These are phyloP conservation scores for Daldinia caldariorum DNA, from an alignment of 495 filamentous ascomycete genomes.

Conservation along the genomic window DNA sequence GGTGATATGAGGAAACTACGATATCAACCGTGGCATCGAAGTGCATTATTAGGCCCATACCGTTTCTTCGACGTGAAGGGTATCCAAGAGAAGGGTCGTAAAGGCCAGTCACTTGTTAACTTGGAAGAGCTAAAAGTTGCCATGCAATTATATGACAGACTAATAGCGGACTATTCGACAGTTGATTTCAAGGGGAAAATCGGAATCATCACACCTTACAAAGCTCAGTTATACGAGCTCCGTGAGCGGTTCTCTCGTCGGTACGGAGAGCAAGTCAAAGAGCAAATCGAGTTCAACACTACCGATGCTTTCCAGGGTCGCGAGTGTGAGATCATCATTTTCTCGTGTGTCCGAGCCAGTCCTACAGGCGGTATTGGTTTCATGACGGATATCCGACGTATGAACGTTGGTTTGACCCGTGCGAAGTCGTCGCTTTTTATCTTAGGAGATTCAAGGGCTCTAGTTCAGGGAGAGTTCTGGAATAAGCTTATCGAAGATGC, in stretches of 20 bases:
- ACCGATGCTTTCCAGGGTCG: slow-evolving; percentile 98
- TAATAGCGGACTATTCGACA: slow-evolving; percentile 73
- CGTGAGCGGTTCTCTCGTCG: slow-evolving; percentile 72
- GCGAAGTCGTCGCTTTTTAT: slow-evolving; percentile 97
- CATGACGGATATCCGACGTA: slow-evolving; percentile 96
- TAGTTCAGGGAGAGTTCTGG: slow-evolving; percentile 92
- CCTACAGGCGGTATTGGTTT: slow-evolving; percentile 93
- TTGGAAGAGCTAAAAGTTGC: slow-evolving; percentile 84
- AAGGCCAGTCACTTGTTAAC: slow-evolving; percentile 91
- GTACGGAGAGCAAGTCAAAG: slow-evolving; percentile 79
- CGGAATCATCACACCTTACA: slow-evolving; percentile 97
- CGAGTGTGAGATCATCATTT: slow-evolving; percentile 97
- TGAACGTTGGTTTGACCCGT: slow-evolving; percentile 98
- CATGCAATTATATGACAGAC: slow-evolving; percentile 80
- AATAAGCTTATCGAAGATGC: slow-evolving; percentile 83
- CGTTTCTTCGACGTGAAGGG: slow-evolving; percentile 98
- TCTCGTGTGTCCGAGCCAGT: slow-evolving; percentile 95
- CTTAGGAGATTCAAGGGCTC: slow-evolving; percentile 85
- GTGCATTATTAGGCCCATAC: slow-evolving; percentile 83
- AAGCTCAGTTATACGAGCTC: slow-evolving; percentile 86
- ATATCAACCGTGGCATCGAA: slow-evolving; percentile 83
- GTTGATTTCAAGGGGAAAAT: slow-evolving; percentile 83
- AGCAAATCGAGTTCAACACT: slow-evolving; percentile 93
- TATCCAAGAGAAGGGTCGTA: slow-evolving; percentile 77
- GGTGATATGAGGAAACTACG: slow-evolving; percentile 79